These are phyloP conservation scores for Pseudogymnoascus sp. DNA, from an alignment of 2,329 filamentous ascomycete species.

Conservation along the genomic window DNA sequence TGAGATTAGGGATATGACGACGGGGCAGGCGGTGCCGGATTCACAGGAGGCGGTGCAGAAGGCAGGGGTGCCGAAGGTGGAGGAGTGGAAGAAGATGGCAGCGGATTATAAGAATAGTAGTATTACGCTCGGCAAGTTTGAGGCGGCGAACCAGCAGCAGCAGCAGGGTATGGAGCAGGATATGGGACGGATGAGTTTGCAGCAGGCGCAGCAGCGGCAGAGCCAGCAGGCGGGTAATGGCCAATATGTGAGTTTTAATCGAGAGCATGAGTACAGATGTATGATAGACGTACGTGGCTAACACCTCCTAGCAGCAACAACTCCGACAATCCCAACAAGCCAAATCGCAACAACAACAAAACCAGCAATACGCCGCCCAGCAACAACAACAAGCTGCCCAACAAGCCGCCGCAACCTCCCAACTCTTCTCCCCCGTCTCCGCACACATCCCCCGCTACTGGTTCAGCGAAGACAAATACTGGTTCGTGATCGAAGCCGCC, in stretches of 20 bases:
- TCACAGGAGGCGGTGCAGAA: slow-evolving; percentile 75
- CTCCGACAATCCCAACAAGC: slow-evolving; percentile 20
- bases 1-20: slow-evolving; percentile 89
- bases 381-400: slow-evolving; percentile 28
- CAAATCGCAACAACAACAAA: slow-evolving; percentile 23
- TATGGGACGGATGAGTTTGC: slow-evolving; percentile 73
- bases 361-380: slow-evolving; percentile 33
- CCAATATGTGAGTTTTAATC: slow-evolving; percentile 36
- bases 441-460: slow-evolving; percentile 88
- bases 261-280: neutral
- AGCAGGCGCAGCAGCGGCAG: slow-evolving; percentile 38
- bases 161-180: slow-evolving; percentile 56
- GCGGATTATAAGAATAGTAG: slow-evolving; percentile 99
- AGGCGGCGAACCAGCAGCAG: slow-evolving; percentile 39
- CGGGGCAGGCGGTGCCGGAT: slow-evolving; percentile 72
- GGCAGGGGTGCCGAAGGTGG: slow-evolving; percentile 86
- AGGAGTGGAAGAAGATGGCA: slow-evolving; percentile 99
- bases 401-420: slow-evolving; percentile 35
- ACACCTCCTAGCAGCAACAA: slow-evolving; percentile 15
- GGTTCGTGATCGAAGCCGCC: slow-evolving; percentile 90
- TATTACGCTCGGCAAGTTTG: slow-evolving; percentile 89
- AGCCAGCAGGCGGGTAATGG: slow-evolving; percentile 42
- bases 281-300: neutral
- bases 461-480: slow-evolving; percentile 96
- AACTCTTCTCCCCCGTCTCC: slow-evolving; percentile 65